Base-by-base conservation (phyloP, 306 rosid genomes). In the Citrullus colocynthis region DNA sequence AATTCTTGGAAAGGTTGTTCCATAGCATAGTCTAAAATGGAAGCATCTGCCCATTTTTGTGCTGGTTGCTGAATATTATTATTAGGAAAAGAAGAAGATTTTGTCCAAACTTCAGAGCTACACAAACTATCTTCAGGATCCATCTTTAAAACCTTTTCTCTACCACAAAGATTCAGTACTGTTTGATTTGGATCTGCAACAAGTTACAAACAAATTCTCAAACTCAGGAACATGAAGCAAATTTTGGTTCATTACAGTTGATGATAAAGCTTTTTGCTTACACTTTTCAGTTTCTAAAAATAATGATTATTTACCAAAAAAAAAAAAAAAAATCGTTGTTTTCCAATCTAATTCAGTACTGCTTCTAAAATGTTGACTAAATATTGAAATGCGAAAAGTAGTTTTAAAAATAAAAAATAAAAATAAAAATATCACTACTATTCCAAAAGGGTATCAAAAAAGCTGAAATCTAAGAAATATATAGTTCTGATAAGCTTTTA, bases 1-100 rank as follows among this genome's bases (percentile, higher is more conserved):
- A 88, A 86, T 56, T 85, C 83, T 85, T 82, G 83, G 82, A 88
- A 88, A 59, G 90, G 84, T 32, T 83, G 78, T 64, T 89, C 98
- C 78, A 81, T 83, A 36, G 82, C 89, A 51, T 81, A 89, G 80
- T 83, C 92, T 52, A 88, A 80, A 70, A 82, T 80, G 11, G 91
- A 82, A 58, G 96, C 48, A 56, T 80, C 84, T 51, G 79, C 88
- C 93, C 97, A 90, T 79, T 91, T 89, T 2, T 36, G 84, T 45
- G 81, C 85, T 59, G 66, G 78, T 66, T 61, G 84, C 74, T 58
- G 88, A 34, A 82, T 66, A 76, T 78, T 78, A 76, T 85, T 80
- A 61, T 62, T 60, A 17, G 89, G 13, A 82, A 88, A 86, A 80
- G 90, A 42, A 39, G 90, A 82, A 64, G 92, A 78, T 76, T 85